A percentile compares a stretch with the other conserved stretches of the same genome.
Evolutionary conservation across 1,284 basidiomycete genomes (phyloP).

Genomic region (Kalmanozyma brasiliensis): DNA sequence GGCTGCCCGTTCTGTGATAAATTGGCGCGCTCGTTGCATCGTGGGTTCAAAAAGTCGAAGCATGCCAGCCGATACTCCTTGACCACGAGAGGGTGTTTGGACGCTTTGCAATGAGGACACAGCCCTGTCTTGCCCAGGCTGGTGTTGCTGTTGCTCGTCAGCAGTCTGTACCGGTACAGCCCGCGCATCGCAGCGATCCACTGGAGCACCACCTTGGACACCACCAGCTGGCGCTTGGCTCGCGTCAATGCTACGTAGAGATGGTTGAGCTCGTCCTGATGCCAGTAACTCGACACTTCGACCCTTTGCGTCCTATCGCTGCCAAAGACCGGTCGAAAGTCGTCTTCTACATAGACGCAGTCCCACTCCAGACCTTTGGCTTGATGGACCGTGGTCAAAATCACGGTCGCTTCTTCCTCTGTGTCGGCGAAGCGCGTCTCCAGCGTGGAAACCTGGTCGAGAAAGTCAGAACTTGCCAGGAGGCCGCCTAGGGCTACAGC

Average conservation of each 20-base stretch:
- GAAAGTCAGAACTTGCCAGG: conserved; percentile 50
- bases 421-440: conserved; percentile 46
- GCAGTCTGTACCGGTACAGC: conserved; percentile 27
- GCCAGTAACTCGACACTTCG: conserved; percentile 40
- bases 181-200: conserved; percentile 57
- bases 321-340: conserved; percentile 52
- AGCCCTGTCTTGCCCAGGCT: conserved; percentile 21
- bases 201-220: conserved; percentile 39
- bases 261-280: conserved; percentile 59
- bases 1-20: neutral
- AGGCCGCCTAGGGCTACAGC: conserved; percentile 50
- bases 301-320: conserved; percentile 26
- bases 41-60: conserved; percentile 42
- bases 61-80: conserved; percentile 26
- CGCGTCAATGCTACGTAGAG: conserved; percentile 61
- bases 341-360: conserved; percentile 54
- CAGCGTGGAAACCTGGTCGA: conserved; percentile 44
- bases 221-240: conserved; percentile 49
- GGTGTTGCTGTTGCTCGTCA: conserved; percentile 23
- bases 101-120: conserved; percentile 29
- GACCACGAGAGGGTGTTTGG: conserved; percentile 32
- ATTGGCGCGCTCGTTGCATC: conserved; percentile 10
- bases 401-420: conserved; percentile 42
- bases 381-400: conserved; percentile 61
- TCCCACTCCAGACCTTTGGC: conserved; percentile 65